Evolutionary conservation across 2,329 filamentous ascomycete species (phyloP).

Genomic region (Aureobasidium leucospermi): DNA sequence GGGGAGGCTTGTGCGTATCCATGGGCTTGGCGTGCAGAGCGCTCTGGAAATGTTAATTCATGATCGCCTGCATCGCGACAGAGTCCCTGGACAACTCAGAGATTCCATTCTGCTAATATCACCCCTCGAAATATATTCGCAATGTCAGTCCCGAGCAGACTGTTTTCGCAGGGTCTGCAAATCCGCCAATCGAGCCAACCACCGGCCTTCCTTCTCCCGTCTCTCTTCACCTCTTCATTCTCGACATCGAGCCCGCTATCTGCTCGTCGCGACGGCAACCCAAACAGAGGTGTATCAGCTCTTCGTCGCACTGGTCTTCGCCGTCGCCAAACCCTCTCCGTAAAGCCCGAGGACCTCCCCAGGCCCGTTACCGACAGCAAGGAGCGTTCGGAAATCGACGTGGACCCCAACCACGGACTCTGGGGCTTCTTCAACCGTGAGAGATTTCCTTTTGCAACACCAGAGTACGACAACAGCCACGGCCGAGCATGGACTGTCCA

Average conservation of each 20-base stretch:
- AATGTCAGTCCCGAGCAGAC: conserved; percentile 9
- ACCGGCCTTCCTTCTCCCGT: conserved; percentile 28
- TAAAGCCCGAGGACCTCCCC: conserved; percentile 65
- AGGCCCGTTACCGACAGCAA: conserved; percentile 57
- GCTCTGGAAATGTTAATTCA: conserved; percentile 13
- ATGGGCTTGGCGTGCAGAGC: conserved; percentile 7
- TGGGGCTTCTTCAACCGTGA: conserved; percentile 83
- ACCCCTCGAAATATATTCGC: not conserved
- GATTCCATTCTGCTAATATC: not conserved
- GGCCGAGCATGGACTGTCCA: conserved; percentile 78
- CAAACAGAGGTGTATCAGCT: conserved; percentile 71
- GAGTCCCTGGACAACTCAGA: not conserved
- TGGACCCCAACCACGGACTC: conserved; percentile 72
- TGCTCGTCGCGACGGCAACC: conserved; percentile 60
- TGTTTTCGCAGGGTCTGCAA: conserved; percentile 8
- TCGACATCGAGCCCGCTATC: conserved; percentile 20
- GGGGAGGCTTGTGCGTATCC: not conserved
- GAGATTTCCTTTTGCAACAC: conserved; percentile 61
- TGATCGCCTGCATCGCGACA: conserved; percentile 1
- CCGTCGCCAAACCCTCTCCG: conserved; percentile 63
- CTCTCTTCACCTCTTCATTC: conserved; percentile 29
- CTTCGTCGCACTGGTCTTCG: conserved; percentile 63
- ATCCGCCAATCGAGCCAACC: conserved; percentile 18
- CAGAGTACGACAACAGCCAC: conserved; percentile 62
- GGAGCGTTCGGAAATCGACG: conserved; percentile 48